Conservation (phyloP, 768 basidiomycete genomes). For the Xerocomellus chrysenteron region DNA sequence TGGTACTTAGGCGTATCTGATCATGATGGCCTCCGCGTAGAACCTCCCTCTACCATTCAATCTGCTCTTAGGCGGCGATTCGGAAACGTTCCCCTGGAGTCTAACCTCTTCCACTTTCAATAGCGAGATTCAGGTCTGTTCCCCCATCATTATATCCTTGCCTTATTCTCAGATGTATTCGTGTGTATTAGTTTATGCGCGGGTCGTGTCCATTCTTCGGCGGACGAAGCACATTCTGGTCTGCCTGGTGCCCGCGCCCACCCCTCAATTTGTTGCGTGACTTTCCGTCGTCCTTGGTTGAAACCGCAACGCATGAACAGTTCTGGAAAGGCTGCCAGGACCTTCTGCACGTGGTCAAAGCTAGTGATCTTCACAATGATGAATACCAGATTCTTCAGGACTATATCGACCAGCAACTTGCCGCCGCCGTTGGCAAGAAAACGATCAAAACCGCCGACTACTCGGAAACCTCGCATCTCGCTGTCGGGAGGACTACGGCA, state of each 20-base stretch:
- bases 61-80: neutral
- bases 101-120: constrained; percentile 1
- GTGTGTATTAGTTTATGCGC: constrained; percentile 9
- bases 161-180: neutral
- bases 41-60: constrained; percentile 10
- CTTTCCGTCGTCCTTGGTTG: constrained; percentile 11
- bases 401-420: constrained; percentile 1
- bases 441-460: neutral
- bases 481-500: constrained; percentile 13
- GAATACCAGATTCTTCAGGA: constrained; percentile 1
- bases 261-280: constrained; percentile 9
- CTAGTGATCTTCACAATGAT: neutral
- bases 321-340: constrained; percentile 1
- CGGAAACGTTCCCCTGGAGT: constrained; percentile 6
- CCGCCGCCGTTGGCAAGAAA: neutral
- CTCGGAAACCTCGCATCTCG: constrained; percentile 5
- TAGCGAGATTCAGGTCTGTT: constrained; percentile 3
- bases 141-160: no score
- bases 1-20: neutral
- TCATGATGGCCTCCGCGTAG: neutral
- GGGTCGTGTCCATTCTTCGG: constrained; percentile 19
- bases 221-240: constrained; percentile 17
- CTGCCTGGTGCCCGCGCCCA: constrained; percentile 19
- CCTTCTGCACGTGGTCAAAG: constrained; percentile 2
- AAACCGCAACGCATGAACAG: neutral